Conservation (phyloP, 768 basidiomycete genomes). For the Chalciporus piperatus region DNA sequence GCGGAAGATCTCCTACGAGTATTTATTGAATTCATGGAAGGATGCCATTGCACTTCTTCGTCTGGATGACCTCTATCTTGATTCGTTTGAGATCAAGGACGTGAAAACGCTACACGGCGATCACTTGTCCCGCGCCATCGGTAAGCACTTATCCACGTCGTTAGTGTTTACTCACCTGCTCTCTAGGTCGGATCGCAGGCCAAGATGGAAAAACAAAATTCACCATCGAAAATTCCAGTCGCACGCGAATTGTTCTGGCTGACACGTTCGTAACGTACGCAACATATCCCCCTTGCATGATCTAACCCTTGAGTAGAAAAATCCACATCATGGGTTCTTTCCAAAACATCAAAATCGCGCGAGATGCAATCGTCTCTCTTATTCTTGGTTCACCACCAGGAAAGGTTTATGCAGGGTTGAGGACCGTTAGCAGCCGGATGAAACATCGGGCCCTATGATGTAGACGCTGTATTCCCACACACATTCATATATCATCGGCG, state of each 20-base stretch:
- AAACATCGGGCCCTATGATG: constrained; percentile 81
- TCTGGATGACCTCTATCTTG: constrained; percentile 95
- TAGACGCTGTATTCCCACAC: constrained; percentile 8
- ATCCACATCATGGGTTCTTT: constrained; percentile 99
- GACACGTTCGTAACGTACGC: constrained; percentile 70
- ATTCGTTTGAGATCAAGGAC: constrained; percentile 98
- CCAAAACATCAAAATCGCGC: constrained; percentile 96
- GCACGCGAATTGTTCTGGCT: constrained; percentile 97
- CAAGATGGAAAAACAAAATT: constrained; percentile 99
- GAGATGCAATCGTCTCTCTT: constrained; percentile 93
- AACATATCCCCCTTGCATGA: background rate
- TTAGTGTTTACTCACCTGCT: constrained; percentile 4
- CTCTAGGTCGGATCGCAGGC: constrained; percentile 89
- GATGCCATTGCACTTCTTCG: constrained; percentile 94
- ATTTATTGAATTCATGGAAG: constrained; percentile 38
- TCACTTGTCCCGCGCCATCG: constrained; percentile 97
- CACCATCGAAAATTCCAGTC: constrained; percentile 94
- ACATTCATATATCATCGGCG: constrained; percentile 9
- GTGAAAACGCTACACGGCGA: constrained; percentile 98
- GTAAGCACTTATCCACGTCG: constrained; percentile 36
- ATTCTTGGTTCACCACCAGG: constrained; percentile 96
- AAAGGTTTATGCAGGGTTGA: constrained; percentile 86
- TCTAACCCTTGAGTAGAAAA: constrained; percentile 54
- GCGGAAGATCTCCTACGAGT: background rate
- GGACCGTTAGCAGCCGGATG: constrained; percentile 91